Evolutionary conservation across 768 basidiomycete genomes (phyloP), one percentile per base, ranked within the genome.

Genomic region (Suillus variegatus): DNA sequence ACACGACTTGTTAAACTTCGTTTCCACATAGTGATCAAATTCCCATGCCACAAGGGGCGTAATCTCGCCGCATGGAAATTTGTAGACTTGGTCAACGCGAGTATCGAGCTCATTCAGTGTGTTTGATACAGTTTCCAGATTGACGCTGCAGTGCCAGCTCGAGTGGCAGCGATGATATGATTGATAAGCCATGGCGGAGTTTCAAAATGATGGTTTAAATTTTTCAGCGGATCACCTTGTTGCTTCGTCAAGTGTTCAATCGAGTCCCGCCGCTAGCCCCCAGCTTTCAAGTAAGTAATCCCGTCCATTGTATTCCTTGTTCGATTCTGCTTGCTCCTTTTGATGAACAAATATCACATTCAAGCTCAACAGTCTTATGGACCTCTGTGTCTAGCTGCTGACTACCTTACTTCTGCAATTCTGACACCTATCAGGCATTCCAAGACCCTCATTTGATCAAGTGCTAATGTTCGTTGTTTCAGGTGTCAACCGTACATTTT

Each of bases 311-410:
- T 18, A 58, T 25, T 28, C 16, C 9, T 3, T 25, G 10, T 6
- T 25, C 14, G 38, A 9, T 40, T 41, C 57, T 58, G 16, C 57
- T 58, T 41, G 22, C 12, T 65, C 18, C 18, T 51, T 52, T 68
- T 78, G 80, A 81, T 81, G 81, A 81, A 73, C 55, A 66, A 65
- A 74, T 51, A 74, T 77, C 78, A 79, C 77, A 80, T 79, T 80
- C 81, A 81, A 82, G 79, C 80, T 81, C 80, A 81, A 81, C 81
- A 82, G 80, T 82, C 80, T 76, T 71, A 81, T 80, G 80, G 76
- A 72, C 74, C 16, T 51, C 16, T 41, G 6, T 41, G 71, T 79
- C 78, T 80, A 80, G 58, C 66, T 82, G 80, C 79, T 79, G 80
- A 82, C 65, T 66, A 38, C 64, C 71, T 54, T 75, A 70, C 74